Evolutionary conservation across 176 grass and related monocot genomes (phyloP), one percentile per base, ranked within the genome.

Genomic region (Puya raimondii): DNA sequence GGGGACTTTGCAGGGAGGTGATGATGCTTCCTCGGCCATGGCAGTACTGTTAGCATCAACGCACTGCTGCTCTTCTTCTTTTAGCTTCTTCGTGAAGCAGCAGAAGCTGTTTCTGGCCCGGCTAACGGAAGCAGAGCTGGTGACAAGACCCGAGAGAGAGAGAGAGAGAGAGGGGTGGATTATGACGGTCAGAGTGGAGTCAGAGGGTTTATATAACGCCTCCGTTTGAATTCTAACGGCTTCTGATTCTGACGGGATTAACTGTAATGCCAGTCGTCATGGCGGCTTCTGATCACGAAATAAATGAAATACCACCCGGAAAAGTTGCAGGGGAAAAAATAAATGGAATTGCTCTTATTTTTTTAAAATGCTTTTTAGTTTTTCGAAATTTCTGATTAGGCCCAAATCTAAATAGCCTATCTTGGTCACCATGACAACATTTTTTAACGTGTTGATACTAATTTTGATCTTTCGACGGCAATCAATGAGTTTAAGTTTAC

Each of bases 1-100:
- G n/a, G 79, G 84, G 7, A 58, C 67, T 80, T 95, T 95, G 53
- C 70, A 72, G 59, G 87, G 84, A 50, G 83, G 86, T 11, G 75
- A 53, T 64, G 77, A 82, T 50, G 71, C 33, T 49, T 66, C 61
- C 49, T 54, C 54, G 21, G 56, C 56, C 56, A 61, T 61, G 56
- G 56, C 56, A 10, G 9, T 61, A 13, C 6, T 7, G 56, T 12
- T 18, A 42, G 4, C 33, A 42, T 6, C 33, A 42, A 42, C 33
- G 33, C 5, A 5, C 33, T 42, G 33, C 33, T 7, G 33, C 6
- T 42, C 33, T 42, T 42, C 33, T 42, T 7, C 33, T 61, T 20
- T 61, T 18, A 61, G 15, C 14, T 61, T 16, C 14, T 61, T 16
- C 56, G 16, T 61, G 56, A 61, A 61, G n/a, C 21, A 10, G 56